Evolutionary conservation across 495 filamentous ascomycete genomes (phyloP), one percentile per base, ranked within the genome.

Genomic region (Daldinia loculata): DNA sequence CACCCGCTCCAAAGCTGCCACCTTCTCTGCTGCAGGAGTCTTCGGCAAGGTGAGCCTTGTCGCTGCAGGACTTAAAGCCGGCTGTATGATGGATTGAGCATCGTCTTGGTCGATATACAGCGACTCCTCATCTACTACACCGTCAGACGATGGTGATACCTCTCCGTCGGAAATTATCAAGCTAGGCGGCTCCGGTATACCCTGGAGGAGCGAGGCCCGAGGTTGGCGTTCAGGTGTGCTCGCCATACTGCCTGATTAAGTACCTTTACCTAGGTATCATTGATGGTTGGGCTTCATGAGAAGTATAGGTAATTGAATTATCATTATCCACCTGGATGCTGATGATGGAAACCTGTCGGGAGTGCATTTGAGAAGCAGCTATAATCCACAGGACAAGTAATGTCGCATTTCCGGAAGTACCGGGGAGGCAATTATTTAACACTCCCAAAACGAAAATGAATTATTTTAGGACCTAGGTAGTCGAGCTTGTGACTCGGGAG

Each of bases 11-110:
- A 97, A 81, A 0, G 87, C 88, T 0, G 89, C 88, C 34, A 80
- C 87, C 80, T 92, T 95, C 75, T 96, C 93, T 39, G 89, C 87
- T 9, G 90, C 88, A 2, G 93, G 89, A 0, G 91, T 95, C 50
- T 83, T 84, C 14, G 91, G 86, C 19, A 89, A 88, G 32, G 89
- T 89, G 64, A 97, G 83, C 45, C 90, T 85, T 55, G 88, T 91
- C 43, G 95, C 93, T 15, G 84, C 80, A 15, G 85, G 86, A 71
- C 92, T 88, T 62, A 97, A 91, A 67, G 92, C 91, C 57, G 94
- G 86, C 24, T 92, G 92, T 65, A 97, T 85, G 61, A 94, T 80
- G 3, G 87, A 87, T 58, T 87, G 84, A 15, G 81, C 88, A 64
- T 89, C 87, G 68, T 90, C 87, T 59, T 84, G 79, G 32, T 83